phyloP scores from a whole-genome alignment of 2,329 filamentous ascomycete genomes.

The Xylariaceae sp. region DNA sequence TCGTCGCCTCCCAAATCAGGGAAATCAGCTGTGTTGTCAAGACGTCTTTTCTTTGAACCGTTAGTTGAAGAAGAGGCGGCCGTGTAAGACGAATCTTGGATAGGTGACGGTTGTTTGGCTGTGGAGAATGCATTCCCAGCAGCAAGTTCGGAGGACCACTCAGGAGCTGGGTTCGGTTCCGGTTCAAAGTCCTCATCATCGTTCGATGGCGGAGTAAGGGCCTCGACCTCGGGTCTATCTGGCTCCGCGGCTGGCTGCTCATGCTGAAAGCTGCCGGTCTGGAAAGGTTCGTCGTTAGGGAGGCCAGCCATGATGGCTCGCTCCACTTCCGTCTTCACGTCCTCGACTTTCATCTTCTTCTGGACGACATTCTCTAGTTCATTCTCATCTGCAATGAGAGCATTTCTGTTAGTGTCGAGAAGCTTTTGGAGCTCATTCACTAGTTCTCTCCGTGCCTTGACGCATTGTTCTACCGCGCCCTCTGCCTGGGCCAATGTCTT shows the following conservation, averaged over 20 bases:
- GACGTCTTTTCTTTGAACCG: slow-evolving; percentile 52
- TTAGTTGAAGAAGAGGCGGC: slow-evolving; percentile 46
- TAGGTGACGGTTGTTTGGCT: slow-evolving; percentile 38
- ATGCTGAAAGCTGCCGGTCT: slow-evolving; percentile 44
- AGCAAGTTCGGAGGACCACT: slow-evolving; percentile 22
- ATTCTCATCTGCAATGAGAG: slow-evolving; percentile 64
- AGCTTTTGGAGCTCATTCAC: slow-evolving; percentile 79
- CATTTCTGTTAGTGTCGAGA: slow-evolving; percentile 65
- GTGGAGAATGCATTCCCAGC: slow-evolving; percentile 26
- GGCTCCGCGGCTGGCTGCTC: slow-evolving; percentile 51
- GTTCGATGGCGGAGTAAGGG: slow-evolving; percentile 69
- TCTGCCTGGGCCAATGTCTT: slow-evolving; percentile 86
- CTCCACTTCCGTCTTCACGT: slow-evolving; percentile 83
- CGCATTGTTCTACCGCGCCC: slow-evolving; percentile 79
- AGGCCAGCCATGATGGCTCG: slow-evolving; percentile 84
- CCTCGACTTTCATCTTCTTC: slow-evolving; percentile 69
- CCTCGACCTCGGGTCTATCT: slow-evolving; percentile 76
- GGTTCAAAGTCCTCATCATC: slow-evolving; percentile 18
- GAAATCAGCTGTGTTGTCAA: slow-evolving; percentile 48
- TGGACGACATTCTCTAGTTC: slow-evolving; percentile 58
- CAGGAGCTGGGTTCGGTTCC: slow-evolving; percentile 11
- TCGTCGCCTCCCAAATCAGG: slow-evolving; percentile 51
- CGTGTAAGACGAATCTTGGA: slow-evolving; percentile 42
- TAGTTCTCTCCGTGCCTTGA: slow-evolving; percentile 75
- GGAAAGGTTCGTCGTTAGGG: slow-evolving; percentile 49